Evolutionary conservation across 2,329 filamentous ascomycete species (phyloP), one percentile per base, ranked within the genome.

Genomic region (Pseudogymnoascus destructans): DNA sequence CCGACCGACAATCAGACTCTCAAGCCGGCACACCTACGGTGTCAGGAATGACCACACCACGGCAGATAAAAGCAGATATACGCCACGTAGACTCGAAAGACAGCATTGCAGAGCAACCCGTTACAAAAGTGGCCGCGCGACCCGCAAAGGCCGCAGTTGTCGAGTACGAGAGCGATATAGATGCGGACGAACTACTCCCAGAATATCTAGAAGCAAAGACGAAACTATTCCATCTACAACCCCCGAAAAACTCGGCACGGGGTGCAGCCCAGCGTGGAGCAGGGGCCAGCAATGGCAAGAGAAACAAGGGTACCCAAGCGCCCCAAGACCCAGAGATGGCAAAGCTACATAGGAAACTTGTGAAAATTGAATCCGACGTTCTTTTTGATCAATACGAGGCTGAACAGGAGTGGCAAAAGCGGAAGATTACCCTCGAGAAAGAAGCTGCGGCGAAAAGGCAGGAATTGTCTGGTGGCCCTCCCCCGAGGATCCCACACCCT

Each of bases 131-230:
- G 25, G 46, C 25, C n/a, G 25, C 32, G 11, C 54, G 32, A 6
- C 36, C 56, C 36, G 36, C 33, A 21, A 54, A 54, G 19, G 7
- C 23, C 7, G 8, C 32, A 21, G 63, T 70, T 2, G 71, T 80
- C 5, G 74, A 75, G n/a, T 85, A 75, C 60, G 81, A 87, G 66
- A 82, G 80, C 65, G 85, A 88, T 61, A 80, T 89, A 64, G 85
- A 90, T 62, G 86, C 87, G 1, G 86, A 91, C 62, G 79, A 86
- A 38, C 74, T 92, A 59, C 75, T 91, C 23, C 84, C 88, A 0
- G 80, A 82, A 60, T 97, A 92, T 70, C 66, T 98, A 17, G 81
- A 85, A 13, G 80, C 88, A 15, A 91, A 89, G 70, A 74, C 79
- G 57, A 85, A 76, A 62, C 74, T 85, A n/a, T 86, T 84, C 70